Percentiles rank a stretch among this genome's conserved stretches.
phyloP scores from a whole-genome alignment of 2,329 filamentous ascomycete species.

The Phialocephala sp. region DNA sequence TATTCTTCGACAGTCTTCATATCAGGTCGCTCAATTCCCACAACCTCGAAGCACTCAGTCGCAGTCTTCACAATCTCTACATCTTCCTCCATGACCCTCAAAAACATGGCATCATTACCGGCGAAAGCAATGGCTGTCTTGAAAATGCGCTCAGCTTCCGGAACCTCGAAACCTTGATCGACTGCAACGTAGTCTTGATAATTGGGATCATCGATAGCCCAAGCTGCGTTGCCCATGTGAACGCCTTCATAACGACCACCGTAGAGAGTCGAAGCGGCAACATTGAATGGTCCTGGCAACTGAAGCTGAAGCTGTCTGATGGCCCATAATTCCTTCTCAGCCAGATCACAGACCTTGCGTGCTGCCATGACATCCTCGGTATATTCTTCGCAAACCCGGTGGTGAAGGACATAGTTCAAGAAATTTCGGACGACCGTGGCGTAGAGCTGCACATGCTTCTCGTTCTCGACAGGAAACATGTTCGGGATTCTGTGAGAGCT shows the following conservation, averaged over 20 bases:
- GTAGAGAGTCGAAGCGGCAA: constrained; percentile 73
- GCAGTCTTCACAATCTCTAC: constrained; percentile 53
- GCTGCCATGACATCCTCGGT: constrained; percentile 69
- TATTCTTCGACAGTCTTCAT: constrained; percentile 51
- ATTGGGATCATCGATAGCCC: constrained; percentile 23
- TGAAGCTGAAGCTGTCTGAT: constrained; percentile 55
- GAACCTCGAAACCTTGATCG: constrained; percentile 39
- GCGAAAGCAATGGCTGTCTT: constrained; percentile 51
- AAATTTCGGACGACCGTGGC: constrained; percentile 81
- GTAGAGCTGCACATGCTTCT: constrained; percentile 60
- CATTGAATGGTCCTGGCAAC: constrained; percentile 82
- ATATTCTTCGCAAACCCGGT: constrained; percentile 87
- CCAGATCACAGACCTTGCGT: constrained; percentile 67
- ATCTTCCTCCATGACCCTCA: constrained; percentile 40
- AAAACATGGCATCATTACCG: constrained; percentile 44
- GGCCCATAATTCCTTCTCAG: constrained; percentile 69
- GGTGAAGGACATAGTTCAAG: constrained; percentile 82
- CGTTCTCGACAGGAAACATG: constrained; percentile 60
- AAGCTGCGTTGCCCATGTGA: constrained; percentile 25
- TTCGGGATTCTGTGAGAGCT: constrained; percentile 63
- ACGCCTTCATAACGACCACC: constrained; percentile 49
- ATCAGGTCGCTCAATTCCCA: constrained; percentile 53
- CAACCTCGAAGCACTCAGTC: constrained; percentile 66
- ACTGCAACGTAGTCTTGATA: constrained; percentile 37
- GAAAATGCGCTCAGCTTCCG: constrained; percentile 50